These are phyloP conservation scores for Inga oerstediana DNA, from an alignment of 306 rosid species.

Conservation along the genomic window DNA sequence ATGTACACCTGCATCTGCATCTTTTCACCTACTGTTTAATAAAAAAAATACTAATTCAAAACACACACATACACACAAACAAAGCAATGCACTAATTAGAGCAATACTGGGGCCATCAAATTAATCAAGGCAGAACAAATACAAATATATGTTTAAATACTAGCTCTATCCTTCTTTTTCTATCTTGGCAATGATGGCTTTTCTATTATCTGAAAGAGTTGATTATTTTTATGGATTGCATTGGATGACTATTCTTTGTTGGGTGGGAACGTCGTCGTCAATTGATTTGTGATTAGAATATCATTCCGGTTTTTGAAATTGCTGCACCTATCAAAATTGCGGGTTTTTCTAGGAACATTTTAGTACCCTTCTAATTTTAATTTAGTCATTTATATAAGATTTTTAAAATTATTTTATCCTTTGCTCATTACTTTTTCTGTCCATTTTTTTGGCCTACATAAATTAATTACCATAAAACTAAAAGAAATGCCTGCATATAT, in stretches of 20 bases:
- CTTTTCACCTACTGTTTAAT: neutral
- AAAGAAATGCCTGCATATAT: neutral
- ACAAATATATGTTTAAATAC: neutral
- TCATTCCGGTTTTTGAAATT: neutral
- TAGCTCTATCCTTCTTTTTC: neutral
- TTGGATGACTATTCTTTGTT: no score
- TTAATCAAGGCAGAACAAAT: neutral
- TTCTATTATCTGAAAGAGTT: neutral
- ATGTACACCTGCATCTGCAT: neutral
- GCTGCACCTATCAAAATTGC: neutral
- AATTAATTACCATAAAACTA: neutral
- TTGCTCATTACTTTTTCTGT: neutral
- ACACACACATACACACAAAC: neutral
- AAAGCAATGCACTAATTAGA: no score
- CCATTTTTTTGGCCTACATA: neutral
- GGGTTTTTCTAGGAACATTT: neutral
- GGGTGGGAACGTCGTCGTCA: no score
- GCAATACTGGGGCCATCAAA: neutral
- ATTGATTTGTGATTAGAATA: neutral
- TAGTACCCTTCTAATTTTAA: neutral
- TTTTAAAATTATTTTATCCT: neutral
- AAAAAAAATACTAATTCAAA: neutral
- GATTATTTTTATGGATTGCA: neutral
- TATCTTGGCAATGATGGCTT: neutral
- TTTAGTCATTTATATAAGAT: neutral